Evolutionary conservation across 495 filamentous ascomycete species (phyloP), one percentile per base, ranked within the genome.

Genomic region (Trichoderma virens): DNA sequence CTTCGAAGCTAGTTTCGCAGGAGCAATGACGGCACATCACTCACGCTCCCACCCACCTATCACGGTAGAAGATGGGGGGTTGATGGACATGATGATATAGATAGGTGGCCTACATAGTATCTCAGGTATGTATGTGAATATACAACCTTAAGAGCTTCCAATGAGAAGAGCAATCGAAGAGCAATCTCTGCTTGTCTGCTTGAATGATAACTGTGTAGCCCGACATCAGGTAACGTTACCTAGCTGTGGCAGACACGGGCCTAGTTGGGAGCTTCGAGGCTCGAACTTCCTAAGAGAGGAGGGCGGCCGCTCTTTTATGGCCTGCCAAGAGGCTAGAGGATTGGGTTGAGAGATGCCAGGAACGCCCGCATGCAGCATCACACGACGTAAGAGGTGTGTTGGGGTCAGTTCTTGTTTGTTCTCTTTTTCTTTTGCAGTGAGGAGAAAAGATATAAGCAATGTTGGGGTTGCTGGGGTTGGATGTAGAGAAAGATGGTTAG

Each of bases 231-330:
- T 56, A 56, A 56, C 51, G 51, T 56, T 56, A 56, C 51, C 51
- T 30, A 56, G 25, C 25, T 56, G 51, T 56, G 25, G 27, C 51
- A 56, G 25, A 27, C 51, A n/a, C 51, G n/a, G 51, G 51, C 27
- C 51, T 56, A 56, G 51, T 30, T 30, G 23, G 51, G 51, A 56
- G 9, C 51, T 28, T 30, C 25, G 27, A 56, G 51, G 51, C 51
- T 56, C 25, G 51, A 56, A 56, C 51, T 56, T 56, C 51, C 51
- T 30, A 56, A 56, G 51, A 28, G 23, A 56, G 51, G 13, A 13
- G 27, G 3, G 51, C 51, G 23, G 25, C 51, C 51, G 51, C 13
- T 56, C 51, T n/a, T 30, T 20, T 56, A 56, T 56, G 51, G 51
- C 27, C 51, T 30, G 51, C 51, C 51, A 47, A 47, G 43, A 47